Evolutionary conservation across 148 eudicot genomes (phyloP), one percentile per base, ranked within the genome.

Genomic region (Dysphania ambrosioides): DNA sequence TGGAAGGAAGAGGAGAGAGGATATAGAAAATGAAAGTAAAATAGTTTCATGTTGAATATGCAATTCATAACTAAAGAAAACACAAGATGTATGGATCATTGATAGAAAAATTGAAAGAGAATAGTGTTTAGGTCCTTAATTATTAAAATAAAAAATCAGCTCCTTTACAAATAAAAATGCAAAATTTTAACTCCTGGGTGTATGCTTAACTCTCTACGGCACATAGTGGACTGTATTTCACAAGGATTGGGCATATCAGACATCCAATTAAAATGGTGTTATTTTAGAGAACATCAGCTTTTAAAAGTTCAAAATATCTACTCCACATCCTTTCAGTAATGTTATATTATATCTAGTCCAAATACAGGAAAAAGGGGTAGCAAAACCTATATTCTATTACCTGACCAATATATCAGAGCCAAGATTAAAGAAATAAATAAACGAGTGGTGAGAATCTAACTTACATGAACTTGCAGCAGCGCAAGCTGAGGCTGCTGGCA

Each of bases 381-480:
- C 51, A 44, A 53, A 66, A 34, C 13, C 23, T 13, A 68, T 5
- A 35, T 10, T 3, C 12, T 73, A 36, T 63, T 34, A 26, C 6
- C 18, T 41, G 6, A 69, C 5, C 1, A 36, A 36, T 26, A 68
- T 35, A 72, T 21, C 7, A 19, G 32, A 47, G 61, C 7, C 38
- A 21, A 73, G 29, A 47, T 36, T 34, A 79, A 3, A 23, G 10
- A 51, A 32, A 73, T 67, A 36, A 1, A 47, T 13, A 47, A 47
- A 16, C 1, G 71, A 35, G 26, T 15, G 16, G 16, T 15, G 38
- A 62, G 66, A 70, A 40, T 51, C 27, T 60, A 23, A 70, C 79
- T 79, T 71, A 75, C 82, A 55, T 47, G 47, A 26, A 36, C 64
- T 61, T 69, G 32, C 40, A 74, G 27, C 31, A 19, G 21, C 11